phyloP scores from a whole-genome alignment of 2,329 filamentous ascomycete species.

The Raffaelea albimanens region DNA sequence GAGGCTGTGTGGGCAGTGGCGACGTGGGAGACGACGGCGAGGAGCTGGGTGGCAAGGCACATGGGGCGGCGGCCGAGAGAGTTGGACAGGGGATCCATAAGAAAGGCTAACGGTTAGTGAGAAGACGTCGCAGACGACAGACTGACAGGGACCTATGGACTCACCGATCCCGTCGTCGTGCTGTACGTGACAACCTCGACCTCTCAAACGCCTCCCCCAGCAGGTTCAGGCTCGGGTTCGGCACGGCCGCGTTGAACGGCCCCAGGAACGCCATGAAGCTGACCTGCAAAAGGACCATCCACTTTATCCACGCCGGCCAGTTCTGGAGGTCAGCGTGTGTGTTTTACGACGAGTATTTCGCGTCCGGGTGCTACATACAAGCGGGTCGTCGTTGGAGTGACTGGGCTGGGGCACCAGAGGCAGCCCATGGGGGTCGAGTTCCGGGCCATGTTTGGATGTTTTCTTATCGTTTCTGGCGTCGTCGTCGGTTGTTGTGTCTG shows the following conservation, averaged over 20 bases:
- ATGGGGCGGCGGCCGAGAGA: constrained; percentile 16
- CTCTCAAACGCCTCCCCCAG: constrained; percentile 4
- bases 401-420: constrained; percentile 11
- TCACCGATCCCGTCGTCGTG: constrained; percentile 10
- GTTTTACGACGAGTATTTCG: too few relatives aligned
- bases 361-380: background rate
- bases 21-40: constrained; percentile 8
- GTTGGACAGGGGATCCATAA: constrained; percentile 8
- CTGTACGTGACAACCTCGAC: constrained; percentile 10
- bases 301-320: constrained; percentile 13
- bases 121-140: too few relatives aligned
- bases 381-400: constrained; percentile 10
- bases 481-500: background rate
- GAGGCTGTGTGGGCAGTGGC: constrained; percentile 7
- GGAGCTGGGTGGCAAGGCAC: constrained; percentile 6
- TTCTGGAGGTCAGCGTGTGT: constrained; percentile 2
- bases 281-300: constrained; percentile 12
- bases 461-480: constrained; percentile 1
- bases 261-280: constrained; percentile 12
- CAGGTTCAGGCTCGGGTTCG: constrained; percentile 8
- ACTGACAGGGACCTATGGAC: too few relatives aligned
- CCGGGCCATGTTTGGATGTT: background rate
- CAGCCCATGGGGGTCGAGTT: constrained; percentile 11
- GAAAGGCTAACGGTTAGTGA: too few relatives aligned
- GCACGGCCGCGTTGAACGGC: constrained; percentile 11